Conservation (phyloP, 768 basidiomycete genomes). For the Suillus fuscotomentosus region DNA sequence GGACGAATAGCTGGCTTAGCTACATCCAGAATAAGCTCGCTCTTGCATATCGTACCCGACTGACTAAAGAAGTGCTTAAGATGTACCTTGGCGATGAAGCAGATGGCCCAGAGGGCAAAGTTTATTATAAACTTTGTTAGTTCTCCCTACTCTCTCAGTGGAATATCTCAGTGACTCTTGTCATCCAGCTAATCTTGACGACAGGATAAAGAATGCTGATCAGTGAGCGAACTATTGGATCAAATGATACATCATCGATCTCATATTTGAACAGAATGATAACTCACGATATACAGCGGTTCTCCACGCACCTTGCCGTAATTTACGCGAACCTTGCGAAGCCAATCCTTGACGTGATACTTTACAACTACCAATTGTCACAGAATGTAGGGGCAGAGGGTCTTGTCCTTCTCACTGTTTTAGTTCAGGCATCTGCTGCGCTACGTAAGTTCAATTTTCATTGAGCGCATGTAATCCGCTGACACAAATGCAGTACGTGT, state of each 20-base stretch:
- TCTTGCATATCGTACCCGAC: constrained; percentile 81
- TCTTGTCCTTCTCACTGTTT: constrained; percentile 73
- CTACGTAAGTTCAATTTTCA: constrained; percentile 55
- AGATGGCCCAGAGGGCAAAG: constrained; percentile 68
- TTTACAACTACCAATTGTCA: constrained; percentile 95
- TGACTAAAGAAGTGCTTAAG: constrained; percentile 80
- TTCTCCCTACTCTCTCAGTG: constrained; percentile 2
- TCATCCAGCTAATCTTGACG: constrained; percentile 83
- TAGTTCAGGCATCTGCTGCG: constrained; percentile 82
- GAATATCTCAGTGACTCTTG: constrained; percentile 5
- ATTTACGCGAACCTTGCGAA: constrained; percentile 96
- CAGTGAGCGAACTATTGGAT: constrained; percentile 52
- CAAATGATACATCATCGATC: background rate
- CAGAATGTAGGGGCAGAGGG: constrained; percentile 95
- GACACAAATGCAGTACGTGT: constrained; percentile 61
- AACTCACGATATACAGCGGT: constrained; percentile 93
- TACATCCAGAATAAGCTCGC: constrained; percentile 93
- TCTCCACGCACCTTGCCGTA: constrained; percentile 85
- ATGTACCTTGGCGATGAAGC: constrained; percentile 79
- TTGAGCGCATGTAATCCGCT: background rate
- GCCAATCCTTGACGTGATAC: constrained; percentile 85
- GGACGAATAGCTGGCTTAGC: constrained; percentile 90
- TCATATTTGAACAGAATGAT: constrained; percentile 64
- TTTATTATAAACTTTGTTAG: constrained; percentile 91
- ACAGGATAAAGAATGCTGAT: constrained; percentile 94